phyloP scores from a whole-genome alignment of 176 grass and related monocot species.

The Pontederia crassipes region DNA sequence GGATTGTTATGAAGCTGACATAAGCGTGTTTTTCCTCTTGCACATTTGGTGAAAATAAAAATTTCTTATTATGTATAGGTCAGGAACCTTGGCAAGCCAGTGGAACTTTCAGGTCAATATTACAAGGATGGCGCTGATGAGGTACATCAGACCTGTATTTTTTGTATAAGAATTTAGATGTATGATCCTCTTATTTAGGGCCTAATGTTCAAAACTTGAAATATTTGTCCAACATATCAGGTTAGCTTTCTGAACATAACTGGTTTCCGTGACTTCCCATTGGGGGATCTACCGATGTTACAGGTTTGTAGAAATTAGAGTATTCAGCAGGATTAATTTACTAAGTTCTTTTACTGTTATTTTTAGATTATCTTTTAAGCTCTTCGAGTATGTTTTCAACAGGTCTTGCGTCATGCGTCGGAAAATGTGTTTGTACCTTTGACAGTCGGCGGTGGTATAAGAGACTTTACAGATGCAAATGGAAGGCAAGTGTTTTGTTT shows the following conservation, averaged over 20 bases:
- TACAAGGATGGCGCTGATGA: conserved; percentile 96
- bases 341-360: background rate
- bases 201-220: background rate
- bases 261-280: conserved; percentile 91
- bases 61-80: conserved; percentile 32
- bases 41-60: background rate
- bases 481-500: conserved; percentile 50
- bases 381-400: conserved; percentile 2
- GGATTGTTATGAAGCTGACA: too few relatives aligned
- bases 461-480: conserved; percentile 93
- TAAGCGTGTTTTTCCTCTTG: too few relatives aligned
- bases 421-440: conserved; percentile 98
- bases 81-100: conserved; percentile 96
- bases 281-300: conserved; percentile 98
- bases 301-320: conserved; percentile 46
- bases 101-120: conserved; percentile 94
- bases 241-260: conserved; percentile 99
- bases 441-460: conserved; percentile 97
- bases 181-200: background rate
- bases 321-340: background rate
- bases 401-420: conserved; percentile 78
- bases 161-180: background rate
- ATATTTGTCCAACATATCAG: conserved; percentile 30
- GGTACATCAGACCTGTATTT: conserved; percentile 27
- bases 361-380: background rate